A percentile compares a stretch with the other conserved stretches of the same genome.
These are phyloP conservation scores for Hypoxylon crocopeplum DNA, from an alignment of 495 filamentous ascomycete species.

Conservation along the genomic window DNA sequence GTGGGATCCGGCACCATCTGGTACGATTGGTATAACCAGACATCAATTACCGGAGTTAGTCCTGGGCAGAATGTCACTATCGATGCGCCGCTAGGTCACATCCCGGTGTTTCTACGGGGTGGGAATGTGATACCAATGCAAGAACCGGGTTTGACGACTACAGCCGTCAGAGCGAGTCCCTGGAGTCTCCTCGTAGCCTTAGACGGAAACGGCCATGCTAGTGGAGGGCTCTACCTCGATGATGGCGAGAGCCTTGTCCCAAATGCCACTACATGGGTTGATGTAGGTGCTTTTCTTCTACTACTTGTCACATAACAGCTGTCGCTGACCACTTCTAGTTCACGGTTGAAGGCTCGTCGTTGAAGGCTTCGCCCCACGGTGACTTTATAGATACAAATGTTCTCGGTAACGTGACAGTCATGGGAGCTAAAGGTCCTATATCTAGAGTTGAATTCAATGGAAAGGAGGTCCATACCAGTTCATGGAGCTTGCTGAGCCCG, in stretches of 20 bases:
- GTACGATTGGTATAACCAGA: slow-evolving; percentile 84
- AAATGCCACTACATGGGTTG: slow-evolving; percentile 61
- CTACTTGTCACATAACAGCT: too few species aligned
- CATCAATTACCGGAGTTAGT: slow-evolving; percentile 55
- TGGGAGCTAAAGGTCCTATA: slow-evolving; percentile 62
- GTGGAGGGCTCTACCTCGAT: slow-evolving; percentile 77
- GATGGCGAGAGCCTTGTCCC: slow-evolving; percentile 78
- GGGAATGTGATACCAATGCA: slow-evolving; percentile 74
- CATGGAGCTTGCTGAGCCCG: slow-evolving; percentile 58
- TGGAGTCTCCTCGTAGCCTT: slow-evolving; percentile 75
- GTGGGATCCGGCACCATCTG: slow-evolving; percentile 65
- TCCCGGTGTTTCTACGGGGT: slow-evolving; percentile 77
- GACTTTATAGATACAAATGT: slow-evolving; percentile 65
- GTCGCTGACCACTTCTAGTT: slow-evolving; percentile 51
- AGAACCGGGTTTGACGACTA: slow-evolving; percentile 72
- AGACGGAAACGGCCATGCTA: slow-evolving; percentile 61
- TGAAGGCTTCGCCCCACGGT: slow-evolving; percentile 59
- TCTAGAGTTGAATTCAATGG: slow-evolving; percentile 61
- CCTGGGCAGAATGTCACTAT: slow-evolving; percentile 75
- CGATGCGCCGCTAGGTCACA: slow-evolving; percentile 76
- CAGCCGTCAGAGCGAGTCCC: slow-evolving; percentile 67
- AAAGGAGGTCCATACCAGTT: slow-evolving; percentile 41
- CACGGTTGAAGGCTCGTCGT: slow-evolving; percentile 49
- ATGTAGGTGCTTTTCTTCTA: slow-evolving; percentile 49
- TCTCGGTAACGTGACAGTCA: slow-evolving; percentile 69